Evolutionary conservation across 2,329 filamentous ascomycete species (phyloP), one percentile per base, ranked within the genome.

Genomic region (Lasiodiplodia gonubiensis): DNA sequence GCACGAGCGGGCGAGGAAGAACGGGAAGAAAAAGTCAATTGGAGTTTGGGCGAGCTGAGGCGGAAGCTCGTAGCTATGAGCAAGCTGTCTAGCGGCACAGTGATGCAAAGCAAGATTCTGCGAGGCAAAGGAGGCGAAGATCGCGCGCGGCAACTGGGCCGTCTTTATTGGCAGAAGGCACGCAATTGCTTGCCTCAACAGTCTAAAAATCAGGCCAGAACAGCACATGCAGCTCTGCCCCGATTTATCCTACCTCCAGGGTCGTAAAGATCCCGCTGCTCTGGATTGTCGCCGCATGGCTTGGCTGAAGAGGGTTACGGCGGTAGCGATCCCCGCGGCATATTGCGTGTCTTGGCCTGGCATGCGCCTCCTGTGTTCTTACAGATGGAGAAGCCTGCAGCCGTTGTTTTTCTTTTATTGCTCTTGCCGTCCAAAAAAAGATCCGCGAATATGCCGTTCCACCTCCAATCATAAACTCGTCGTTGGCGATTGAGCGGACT

Each of bases 261-360:
- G 42, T 46, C 42, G 10, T 21, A 10, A 46, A n/a, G 42, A 21
- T 46, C 42, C 42, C 42, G 42, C 42, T 46, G 7, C 8, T 30
- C 21, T 37, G 54, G 54, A 21, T 27, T 33, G 39, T 61, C 25
- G 39, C 57, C 57, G 30, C 57, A 61, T 61, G 21, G 57, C 30
- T 23, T 25, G 42, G 42, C 42, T 46, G 42, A 46, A 46, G 57
- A 42, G 23, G 39, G 39, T 33, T 49, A 42, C 39, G 18, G 57
- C 57, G 30, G 30, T 59, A 46, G 55, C 55, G 55, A 59, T 46
- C 42, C 11, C 54, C 55, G 55, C 30, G 33, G 53, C 33, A 30
- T n/a, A 23, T 21, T 46, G 55, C 55, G 35, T 55, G 30, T 33
- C 53, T 59, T 59, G 55, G 55, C 37, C 30, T 27, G 57, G 39